phyloP scores from a whole-genome alignment of 345 rosid species.

The Linum trigynum region DNA sequence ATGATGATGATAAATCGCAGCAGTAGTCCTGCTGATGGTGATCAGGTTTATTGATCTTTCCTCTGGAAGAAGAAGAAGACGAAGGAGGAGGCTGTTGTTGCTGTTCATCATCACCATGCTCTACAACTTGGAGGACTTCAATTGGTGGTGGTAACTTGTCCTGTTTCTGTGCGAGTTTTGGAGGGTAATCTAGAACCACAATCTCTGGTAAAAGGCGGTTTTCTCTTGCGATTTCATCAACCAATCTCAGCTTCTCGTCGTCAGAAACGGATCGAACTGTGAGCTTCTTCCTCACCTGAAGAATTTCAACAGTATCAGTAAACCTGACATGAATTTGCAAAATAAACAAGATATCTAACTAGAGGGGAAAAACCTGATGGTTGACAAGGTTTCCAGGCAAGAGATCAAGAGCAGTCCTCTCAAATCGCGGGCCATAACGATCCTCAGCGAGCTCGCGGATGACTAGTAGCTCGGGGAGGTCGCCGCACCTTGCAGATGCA shows the following conservation, averaged over 20 bases:
- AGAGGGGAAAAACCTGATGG: slow-evolving; percentile 36
- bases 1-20: slow-evolving; percentile 14
- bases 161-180: slow-evolving; percentile 27
- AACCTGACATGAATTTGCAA: neutral
- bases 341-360: neutral
- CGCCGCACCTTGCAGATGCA: slow-evolving; percentile 80
- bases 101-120: neutral
- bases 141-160: slow-evolving; percentile 10
- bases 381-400: slow-evolving; percentile 63
- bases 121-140: neutral
- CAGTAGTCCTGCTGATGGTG: slow-evolving; percentile 4
- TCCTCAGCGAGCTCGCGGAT: slow-evolving; percentile 58
- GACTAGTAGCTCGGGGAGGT: slow-evolving; percentile 54
- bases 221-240: slow-evolving; percentile 48
- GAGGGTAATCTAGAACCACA: slow-evolving; percentile 43
- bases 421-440: slow-evolving; percentile 57
- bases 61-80: neutral
- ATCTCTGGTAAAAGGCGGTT: slow-evolving; percentile 31
- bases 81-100: no score
- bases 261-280: slow-evolving; percentile 33
- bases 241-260: slow-evolving; percentile 36
- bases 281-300: slow-evolving; percentile 51
- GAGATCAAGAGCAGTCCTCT: slow-evolving; percentile 40
- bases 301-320: neutral
- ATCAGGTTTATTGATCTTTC: neutral